Evolutionary conservation across 129 eudicot genomes (phyloP).

Genomic region (Centaurea solstitialis): DNA sequence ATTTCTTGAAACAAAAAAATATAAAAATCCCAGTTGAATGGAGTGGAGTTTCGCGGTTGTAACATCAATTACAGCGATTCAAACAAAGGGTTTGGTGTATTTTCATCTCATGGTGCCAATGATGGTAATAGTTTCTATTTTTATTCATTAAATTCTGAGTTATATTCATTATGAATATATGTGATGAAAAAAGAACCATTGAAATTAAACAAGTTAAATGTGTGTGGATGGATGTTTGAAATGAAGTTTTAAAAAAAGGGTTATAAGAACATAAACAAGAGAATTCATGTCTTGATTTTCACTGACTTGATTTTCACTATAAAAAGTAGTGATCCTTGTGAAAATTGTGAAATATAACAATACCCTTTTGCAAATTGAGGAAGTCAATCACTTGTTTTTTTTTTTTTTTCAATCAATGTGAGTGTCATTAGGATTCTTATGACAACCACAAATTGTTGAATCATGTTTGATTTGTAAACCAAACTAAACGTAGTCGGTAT

Average conservation of each 20-base stretch:
- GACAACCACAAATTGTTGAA: background rate
- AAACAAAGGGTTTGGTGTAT: conserved; percentile 81
- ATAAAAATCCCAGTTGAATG: conserved; percentile 56
- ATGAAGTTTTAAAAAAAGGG: background rate
- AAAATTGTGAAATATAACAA: background rate
- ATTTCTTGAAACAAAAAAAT: background rate
- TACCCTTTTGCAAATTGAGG: background rate
- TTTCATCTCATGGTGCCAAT: conserved; percentile 45
- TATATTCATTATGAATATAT: background rate
- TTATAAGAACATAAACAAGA: conserved; percentile 8
- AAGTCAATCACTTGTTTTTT: background rate
- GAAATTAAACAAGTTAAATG: background rate
- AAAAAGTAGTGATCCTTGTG: background rate
- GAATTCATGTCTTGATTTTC: background rate
- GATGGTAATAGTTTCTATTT: conserved; percentile 49
- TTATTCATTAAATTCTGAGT: background rate
- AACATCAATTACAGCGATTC: conserved; percentile 72
- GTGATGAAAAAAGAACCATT: background rate
- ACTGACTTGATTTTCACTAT: background rate
- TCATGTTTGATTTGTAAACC: background rate
- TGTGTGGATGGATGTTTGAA: background rate
- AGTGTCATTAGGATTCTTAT: too few relatives aligned
- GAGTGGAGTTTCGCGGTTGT: conserved; percentile 86
- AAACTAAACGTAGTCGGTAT: background rate
- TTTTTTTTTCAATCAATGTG: background rate